Percentiles rank a stretch among this genome's conserved stretches.
Conservation (phyloP, 495 filamentous ascomycete species). For the Hypoxylon crocopeplum region DNA sequence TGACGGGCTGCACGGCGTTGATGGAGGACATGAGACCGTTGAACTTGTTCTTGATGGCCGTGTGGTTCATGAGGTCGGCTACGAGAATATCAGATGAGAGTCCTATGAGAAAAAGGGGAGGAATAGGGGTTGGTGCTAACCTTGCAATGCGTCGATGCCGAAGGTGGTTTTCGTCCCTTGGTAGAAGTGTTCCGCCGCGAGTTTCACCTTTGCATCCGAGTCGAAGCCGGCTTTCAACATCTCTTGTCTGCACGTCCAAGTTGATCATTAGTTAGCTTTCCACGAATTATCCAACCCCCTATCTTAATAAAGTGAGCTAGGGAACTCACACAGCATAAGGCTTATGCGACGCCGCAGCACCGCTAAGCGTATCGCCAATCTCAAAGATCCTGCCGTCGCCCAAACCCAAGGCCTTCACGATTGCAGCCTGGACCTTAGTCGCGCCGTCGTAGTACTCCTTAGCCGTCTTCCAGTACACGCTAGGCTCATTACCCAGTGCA, state of each 20-base stretch:
- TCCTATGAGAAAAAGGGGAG: background rate
- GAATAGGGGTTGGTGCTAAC: background rate
- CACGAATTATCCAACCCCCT: too few species aligned
- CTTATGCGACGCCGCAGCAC: background rate
- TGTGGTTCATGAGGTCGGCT: background rate
- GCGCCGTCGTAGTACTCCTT: slow-evolving; percentile 3
- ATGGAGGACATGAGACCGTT: background rate
- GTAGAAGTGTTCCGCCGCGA: background rate
- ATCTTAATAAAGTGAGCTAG: too few species aligned
- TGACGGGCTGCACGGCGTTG: background rate
- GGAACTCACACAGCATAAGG: slow-evolving; percentile 1
- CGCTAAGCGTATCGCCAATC: background rate
- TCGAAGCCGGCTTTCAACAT: background rate
- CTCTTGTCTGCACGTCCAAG: background rate
- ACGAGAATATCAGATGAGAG: background rate
- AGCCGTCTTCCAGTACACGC: background rate
- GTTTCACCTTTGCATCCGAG: background rate
- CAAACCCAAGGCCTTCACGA: background rate
- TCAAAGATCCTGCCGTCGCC: background rate
- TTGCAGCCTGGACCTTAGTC: background rate
- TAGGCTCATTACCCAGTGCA: background rate
- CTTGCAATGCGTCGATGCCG: background rate
- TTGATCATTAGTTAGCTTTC: too few species aligned
- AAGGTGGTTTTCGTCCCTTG: background rate
- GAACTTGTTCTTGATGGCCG: background rate